phyloP scores from a whole-genome alignment of 805 yeast genomes.

The Saturnispora dispora region DNA sequence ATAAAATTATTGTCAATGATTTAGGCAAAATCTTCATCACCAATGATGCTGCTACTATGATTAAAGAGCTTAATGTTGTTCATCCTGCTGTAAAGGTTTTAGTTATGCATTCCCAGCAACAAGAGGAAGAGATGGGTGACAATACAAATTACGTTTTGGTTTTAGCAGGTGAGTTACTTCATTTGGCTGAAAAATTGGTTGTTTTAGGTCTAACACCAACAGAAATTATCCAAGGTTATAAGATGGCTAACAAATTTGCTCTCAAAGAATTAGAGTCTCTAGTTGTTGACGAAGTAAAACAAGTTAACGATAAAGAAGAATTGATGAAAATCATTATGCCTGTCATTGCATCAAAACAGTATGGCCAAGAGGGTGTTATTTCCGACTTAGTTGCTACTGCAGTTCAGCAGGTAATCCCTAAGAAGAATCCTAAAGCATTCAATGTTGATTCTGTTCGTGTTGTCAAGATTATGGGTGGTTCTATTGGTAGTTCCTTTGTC shows the following conservation, averaged over 20 bases:
- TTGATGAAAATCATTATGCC: constrained; percentile 70
- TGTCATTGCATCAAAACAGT: constrained; percentile 88
- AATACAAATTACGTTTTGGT: constrained; percentile 86
- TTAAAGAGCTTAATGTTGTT: constrained; percentile 84
- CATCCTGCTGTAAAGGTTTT: constrained; percentile 96
- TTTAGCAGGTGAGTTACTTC: constrained; percentile 86
- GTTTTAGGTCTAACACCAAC: constrained; percentile 82
- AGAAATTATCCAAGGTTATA: constrained; percentile 89
- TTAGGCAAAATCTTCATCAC: constrained; percentile 82
- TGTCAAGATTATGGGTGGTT: constrained; percentile 92
- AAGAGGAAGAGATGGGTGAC: constrained; percentile 96
- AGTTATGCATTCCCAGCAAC: constrained; percentile 96
- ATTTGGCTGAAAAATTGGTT: constrained; percentile 76
- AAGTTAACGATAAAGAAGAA: constrained; percentile 44
- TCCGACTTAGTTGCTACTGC: constrained; percentile 79
- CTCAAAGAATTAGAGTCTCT: constrained; percentile 57
- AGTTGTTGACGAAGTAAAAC: constrained; percentile 52
- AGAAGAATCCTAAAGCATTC: constrained; percentile 53
- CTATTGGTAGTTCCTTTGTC: constrained; percentile 64
- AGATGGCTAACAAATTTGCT: constrained; percentile 73
- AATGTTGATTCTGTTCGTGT: constrained; percentile 92
- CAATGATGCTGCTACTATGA: constrained; percentile 96
- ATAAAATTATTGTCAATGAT: constrained; percentile 88
- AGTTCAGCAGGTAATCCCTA: constrained; percentile 67
- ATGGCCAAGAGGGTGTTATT: constrained; percentile 74